Evolutionary conservation across 768 basidiomycete genomes (phyloP).

Genomic region (Suillus subluteus): DNA sequence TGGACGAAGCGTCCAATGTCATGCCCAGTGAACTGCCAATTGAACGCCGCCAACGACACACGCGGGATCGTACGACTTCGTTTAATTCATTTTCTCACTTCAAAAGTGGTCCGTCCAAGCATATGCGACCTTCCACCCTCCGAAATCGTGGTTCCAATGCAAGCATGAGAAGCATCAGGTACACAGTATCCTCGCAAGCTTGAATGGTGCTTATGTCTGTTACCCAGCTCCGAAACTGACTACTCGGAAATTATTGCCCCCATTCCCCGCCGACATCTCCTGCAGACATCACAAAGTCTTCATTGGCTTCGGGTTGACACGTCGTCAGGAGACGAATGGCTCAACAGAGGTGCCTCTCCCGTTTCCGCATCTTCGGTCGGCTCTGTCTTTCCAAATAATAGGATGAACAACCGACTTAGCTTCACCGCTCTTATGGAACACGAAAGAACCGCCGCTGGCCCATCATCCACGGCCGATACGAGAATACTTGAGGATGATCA

Average conservation of each 20-base stretch:
- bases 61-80: slow-evolving; percentile 21
- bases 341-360: slow-evolving; percentile 44
- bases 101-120: slow-evolving; percentile 11
- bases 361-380: slow-evolving; percentile 28
- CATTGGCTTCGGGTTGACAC: slow-evolving; percentile 57
- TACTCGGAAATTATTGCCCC: slow-evolving; percentile 60
- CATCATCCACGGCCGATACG: slow-evolving; percentile 16
- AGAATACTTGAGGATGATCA: slow-evolving; percentile 20
- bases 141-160: slow-evolving; percentile 22
- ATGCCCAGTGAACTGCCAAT: not conserved
- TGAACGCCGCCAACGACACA: slow-evolving; percentile 4
- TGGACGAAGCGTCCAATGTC: slow-evolving; percentile 5
- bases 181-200: slow-evolving; percentile 9
- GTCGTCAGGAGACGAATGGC: slow-evolving; percentile 44
- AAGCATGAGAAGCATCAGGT: slow-evolving; percentile 22
- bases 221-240: slow-evolving; percentile 28
- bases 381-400: slow-evolving; percentile 26
- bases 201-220: not conserved
- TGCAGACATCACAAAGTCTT: slow-evolving; percentile 61
- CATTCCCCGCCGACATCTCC: slow-evolving; percentile 65
- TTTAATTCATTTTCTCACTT: slow-evolving; percentile 17
- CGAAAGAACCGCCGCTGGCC: slow-evolving; percentile 22
- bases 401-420: slow-evolving; percentile 32
- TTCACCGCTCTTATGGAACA: slow-evolving; percentile 50
- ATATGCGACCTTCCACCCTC: slow-evolving; percentile 14